Evolutionary conservation across 345 rosid species (phyloP), one percentile per base, ranked within the genome.

Genomic region (Salix arbutifolia): DNA sequence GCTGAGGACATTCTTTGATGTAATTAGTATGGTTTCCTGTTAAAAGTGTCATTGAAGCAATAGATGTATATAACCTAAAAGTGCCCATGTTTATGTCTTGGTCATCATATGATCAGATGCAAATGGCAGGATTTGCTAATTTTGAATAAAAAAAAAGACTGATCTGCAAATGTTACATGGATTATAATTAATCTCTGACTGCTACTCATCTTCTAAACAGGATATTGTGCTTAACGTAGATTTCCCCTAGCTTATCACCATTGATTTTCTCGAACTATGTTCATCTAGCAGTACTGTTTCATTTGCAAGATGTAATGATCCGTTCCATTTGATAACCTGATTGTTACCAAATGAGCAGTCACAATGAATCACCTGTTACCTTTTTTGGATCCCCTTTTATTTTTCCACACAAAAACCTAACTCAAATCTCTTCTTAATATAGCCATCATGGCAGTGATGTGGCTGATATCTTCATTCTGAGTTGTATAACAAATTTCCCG

Each of bases 1-100:
- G 99, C 87, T 93, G 85, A 90, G 79, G 61, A 40, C 68, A 56
- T 26, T 13, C 52, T 35, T 42, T 28, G 17, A 37, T 46, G 31
- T 74, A 26, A 67, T 38, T 71, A 30, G 21, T 44, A 8, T 71
- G 67, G 46, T 65, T 72, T 10, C 70, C n/a, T 65, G 73, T 70
- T 79, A 53, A 71, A 67, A 72, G 9, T 53, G 60, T 53, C 25
- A 21, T 53, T 53, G 21, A 53, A 53, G 60, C 60, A 53, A 53
- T 53, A 53, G 64, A 58, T 87, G 88, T 82, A 87, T 80, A 84
- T 82, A 80, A 65, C 70, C 19, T 70, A 48, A 76, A 72, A 65
- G 72, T 68, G 61, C 38, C 69, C 71, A 69, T 74, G 65, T 33
- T 74, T 71, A 75, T 66, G 75, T 65, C 12, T 13, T 30, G 35